Evolutionary conservation across 345 rosid genomes (phyloP).

Genomic region (Cochlearia excelsa): DNA sequence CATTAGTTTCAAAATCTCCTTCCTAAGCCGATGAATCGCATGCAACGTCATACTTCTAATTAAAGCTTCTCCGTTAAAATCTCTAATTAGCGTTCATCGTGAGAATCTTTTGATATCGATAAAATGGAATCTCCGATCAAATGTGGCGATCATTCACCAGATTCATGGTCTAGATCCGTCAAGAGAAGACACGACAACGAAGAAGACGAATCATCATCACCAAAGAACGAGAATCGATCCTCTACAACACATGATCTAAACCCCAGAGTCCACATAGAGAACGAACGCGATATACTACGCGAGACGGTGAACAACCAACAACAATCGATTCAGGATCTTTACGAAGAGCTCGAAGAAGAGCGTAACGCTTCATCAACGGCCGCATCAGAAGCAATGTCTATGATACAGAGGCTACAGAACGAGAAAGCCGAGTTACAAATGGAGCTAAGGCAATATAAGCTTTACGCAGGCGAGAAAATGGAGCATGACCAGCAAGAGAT

Average conservation of each 20-base stretch:
- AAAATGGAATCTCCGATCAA: slow-evolving; percentile 41
- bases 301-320: slow-evolving; percentile 77
- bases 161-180: slow-evolving; percentile 56
- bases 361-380: slow-evolving; percentile 77
- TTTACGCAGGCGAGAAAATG: slow-evolving; percentile 72
- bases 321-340: slow-evolving; percentile 61
- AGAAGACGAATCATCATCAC: slow-evolving; percentile 20
- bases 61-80: no score
- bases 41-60: no score
- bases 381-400: slow-evolving; percentile 76
- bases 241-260: slow-evolving; percentile 47
- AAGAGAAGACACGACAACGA: slow-evolving; percentile 62
- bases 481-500: slow-evolving; percentile 76
- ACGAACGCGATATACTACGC: slow-evolving; percentile 69
- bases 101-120: no score
- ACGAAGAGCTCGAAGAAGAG: slow-evolving; percentile 83
- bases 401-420: slow-evolving; percentile 78
- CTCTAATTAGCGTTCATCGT: no score
- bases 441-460: slow-evolving; percentile 68
- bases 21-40: no score
- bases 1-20: no score
- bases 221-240: slow-evolving; percentile 33
- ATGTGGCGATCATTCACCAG: slow-evolving; percentile 54
- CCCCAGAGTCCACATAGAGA: slow-evolving; percentile 71
- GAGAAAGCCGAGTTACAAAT: slow-evolving; percentile 77